phyloP scores from a whole-genome alignment of 2,329 filamentous ascomycete species.

The Fusarium hainanense region DNA sequence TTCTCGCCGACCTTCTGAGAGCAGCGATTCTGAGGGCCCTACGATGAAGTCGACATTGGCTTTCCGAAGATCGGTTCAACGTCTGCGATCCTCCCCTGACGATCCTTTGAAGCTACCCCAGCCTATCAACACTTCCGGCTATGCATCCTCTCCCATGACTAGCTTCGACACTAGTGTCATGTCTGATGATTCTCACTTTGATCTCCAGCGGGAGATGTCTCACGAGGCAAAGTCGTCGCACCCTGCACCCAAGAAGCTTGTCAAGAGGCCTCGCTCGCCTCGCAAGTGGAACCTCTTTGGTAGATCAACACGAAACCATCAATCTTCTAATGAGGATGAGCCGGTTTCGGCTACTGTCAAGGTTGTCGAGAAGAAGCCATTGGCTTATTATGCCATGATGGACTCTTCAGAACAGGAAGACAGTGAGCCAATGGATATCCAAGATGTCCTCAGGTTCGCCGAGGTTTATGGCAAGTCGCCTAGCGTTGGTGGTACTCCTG shows the following conservation, averaged over 20 bases:
- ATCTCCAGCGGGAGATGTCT: constrained; percentile 53
- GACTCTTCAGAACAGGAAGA: constrained; percentile 68
- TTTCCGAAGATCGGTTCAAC: constrained; percentile 65
- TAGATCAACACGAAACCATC: constrained; percentile 59
- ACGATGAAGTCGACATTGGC: constrained; percentile 64
- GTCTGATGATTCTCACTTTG: constrained; percentile 65
- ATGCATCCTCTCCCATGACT: constrained; percentile 61
- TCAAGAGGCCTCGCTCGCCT: constrained; percentile 66
- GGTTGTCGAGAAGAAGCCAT: constrained; percentile 60
- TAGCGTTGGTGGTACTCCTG: constrained; percentile 27
- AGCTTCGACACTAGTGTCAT: constrained; percentile 68
- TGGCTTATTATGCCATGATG: constrained; percentile 71
- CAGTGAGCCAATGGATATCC: constrained; percentile 53
- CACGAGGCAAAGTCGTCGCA: constrained; percentile 46
- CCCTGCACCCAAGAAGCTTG: constrained; percentile 62
- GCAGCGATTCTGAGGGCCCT: constrained; percentile 64
- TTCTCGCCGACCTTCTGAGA: constrained; percentile 63
- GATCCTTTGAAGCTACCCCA: constrained; percentile 61
- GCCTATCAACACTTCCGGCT: constrained; percentile 61
- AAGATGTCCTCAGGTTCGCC: constrained; percentile 63
- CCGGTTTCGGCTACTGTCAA: constrained; percentile 63
- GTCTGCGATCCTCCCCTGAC: constrained; percentile 59
- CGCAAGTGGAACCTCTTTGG: constrained; percentile 74
- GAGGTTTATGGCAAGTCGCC: constrained; percentile 50
- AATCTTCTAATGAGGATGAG: constrained; percentile 53